Conservation (phyloP, 179 eudicot genomes). For the Gypsophila paniculata region DNA sequence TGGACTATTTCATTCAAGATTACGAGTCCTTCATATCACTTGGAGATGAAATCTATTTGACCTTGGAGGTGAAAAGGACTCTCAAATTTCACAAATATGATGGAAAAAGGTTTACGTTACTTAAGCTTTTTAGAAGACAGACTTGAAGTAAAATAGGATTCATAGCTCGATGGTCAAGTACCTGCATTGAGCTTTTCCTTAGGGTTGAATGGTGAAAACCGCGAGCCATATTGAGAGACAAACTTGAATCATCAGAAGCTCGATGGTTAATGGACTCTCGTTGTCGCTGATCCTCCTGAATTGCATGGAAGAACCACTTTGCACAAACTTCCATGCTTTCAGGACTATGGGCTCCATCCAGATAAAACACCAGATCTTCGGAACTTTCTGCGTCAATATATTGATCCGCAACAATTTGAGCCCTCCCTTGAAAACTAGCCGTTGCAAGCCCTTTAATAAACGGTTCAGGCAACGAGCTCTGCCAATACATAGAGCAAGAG, state of each 20-base stretch:
- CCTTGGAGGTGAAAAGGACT: not conserved
- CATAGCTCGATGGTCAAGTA: constrained; percentile 19
- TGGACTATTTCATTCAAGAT: too few relatives aligned
- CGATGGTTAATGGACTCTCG: constrained; percentile 24
- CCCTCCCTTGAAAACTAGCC: constrained; percentile 85
- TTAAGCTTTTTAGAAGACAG: not conserved
- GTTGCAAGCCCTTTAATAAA: constrained; percentile 76
- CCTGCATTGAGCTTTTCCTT: constrained; percentile 50
- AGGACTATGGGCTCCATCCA: constrained; percentile 99
- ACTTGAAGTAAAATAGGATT: too few relatives aligned
- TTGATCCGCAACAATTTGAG: constrained; percentile 75
- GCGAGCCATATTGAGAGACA: constrained; percentile 33
- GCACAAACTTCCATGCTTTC: constrained; percentile 99
- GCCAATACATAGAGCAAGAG: constrained; percentile 20
- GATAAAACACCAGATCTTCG: constrained; percentile 72
- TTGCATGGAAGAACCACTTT: constrained; percentile 72
- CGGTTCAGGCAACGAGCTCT: constrained; percentile 77
- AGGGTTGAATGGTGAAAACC: constrained; percentile 32
- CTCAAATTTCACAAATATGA: not conserved
- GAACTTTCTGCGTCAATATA: constrained; percentile 45
- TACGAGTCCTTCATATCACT: constrained; percentile 9
- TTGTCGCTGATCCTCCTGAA: constrained; percentile 43
- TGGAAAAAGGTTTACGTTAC: too few relatives aligned
- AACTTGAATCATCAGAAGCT: constrained; percentile 26
- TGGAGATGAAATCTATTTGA: constrained; percentile 5